These are phyloP conservation scores for Plasmodium cynomolgi DNA, from an alignment of 169 alveolate genomes.

Conservation along the genomic window DNA sequence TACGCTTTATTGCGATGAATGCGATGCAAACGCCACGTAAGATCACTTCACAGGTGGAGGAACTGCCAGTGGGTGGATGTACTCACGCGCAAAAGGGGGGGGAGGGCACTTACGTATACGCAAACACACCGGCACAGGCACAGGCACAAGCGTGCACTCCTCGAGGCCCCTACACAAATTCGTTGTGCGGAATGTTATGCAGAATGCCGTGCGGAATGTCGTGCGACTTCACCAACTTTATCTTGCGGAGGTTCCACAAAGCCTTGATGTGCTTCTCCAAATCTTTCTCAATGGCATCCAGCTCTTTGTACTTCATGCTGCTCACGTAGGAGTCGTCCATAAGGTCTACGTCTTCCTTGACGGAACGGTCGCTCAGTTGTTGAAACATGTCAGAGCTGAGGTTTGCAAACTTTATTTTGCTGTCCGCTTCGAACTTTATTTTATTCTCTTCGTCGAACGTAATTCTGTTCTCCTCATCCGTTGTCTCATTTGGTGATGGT, in stretches of 20 bases:
- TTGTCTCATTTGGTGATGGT: neutral
- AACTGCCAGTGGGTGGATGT: neutral
- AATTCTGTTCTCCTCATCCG: neutral
- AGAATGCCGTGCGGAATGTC: neutral
- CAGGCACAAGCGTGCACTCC: neutral
- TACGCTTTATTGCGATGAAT: neutral
- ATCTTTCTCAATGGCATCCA: conserved; percentile 72
- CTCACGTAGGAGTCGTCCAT: conserved; percentile 41
- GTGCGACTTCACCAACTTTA: conserved; percentile 14
- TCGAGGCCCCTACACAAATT: neutral
- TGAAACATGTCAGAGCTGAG: neutral
- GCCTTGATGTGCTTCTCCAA: conserved; percentile 70
- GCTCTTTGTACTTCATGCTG: conserved; percentile 47
- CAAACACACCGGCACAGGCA: neutral
- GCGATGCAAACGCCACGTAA: neutral
- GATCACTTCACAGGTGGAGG: neutral
- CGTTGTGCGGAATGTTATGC: conserved; percentile 1
- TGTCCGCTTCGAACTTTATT: neutral
- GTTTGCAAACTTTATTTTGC: neutral
- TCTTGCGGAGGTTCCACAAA: conserved; percentile 65
- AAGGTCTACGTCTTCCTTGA: conserved; percentile 22
- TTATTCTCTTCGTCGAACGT: neutral
- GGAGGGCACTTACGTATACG: too few relatives aligned
- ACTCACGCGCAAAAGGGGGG: neutral
- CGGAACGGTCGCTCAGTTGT: neutral